Conservation (phyloP, 2,329 filamentous ascomycete species). For the Rhexocercosporidium sp. region DNA sequence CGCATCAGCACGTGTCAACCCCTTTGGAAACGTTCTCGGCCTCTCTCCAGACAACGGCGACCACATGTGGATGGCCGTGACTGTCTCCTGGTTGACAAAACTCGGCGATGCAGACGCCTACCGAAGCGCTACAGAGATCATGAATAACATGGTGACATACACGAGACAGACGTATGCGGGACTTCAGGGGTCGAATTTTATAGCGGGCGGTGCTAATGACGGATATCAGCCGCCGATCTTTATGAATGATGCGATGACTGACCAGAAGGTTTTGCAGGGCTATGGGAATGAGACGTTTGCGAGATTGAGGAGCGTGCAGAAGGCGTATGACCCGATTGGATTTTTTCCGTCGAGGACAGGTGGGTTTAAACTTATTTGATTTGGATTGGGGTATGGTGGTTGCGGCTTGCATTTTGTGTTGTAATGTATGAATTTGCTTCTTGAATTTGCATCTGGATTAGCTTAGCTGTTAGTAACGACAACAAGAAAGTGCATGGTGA, state of each 20-base stretch:
- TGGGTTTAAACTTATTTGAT: constrained; percentile 36
- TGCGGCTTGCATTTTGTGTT: not conserved
- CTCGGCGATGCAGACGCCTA: constrained; percentile 30
- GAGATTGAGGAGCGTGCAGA: constrained; percentile 42
- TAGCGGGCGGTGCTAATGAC: constrained; percentile 23
- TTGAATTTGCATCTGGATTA: not conserved
- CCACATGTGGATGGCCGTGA: constrained; percentile 43
- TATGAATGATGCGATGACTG: constrained; percentile 46
- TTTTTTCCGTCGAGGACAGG: constrained; percentile 39
- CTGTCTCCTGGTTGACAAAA: constrained; percentile 35
- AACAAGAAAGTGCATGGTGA: not conserved
- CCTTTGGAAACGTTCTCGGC: constrained; percentile 38
- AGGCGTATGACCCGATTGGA: constrained; percentile 40
- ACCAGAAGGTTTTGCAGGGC: constrained; percentile 36
- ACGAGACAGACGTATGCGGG: constrained; percentile 22
- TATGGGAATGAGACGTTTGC: constrained; percentile 39
- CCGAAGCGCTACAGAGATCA: constrained; percentile 26
- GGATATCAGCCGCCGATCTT: constrained; percentile 40
- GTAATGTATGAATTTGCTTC: not conserved
- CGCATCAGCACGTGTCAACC: constrained; percentile 27
- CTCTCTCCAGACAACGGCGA: constrained; percentile 37
- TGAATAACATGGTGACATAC: constrained; percentile 24
- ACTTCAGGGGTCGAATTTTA: constrained; percentile 34
- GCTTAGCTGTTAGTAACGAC: not conserved
- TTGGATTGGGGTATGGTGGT: not conserved